Percentiles rank a stretch among this genome's conserved stretches.
Evolutionary conservation across 331 rosid species (phyloP).

Genomic region (Quercus lobata): DNA sequence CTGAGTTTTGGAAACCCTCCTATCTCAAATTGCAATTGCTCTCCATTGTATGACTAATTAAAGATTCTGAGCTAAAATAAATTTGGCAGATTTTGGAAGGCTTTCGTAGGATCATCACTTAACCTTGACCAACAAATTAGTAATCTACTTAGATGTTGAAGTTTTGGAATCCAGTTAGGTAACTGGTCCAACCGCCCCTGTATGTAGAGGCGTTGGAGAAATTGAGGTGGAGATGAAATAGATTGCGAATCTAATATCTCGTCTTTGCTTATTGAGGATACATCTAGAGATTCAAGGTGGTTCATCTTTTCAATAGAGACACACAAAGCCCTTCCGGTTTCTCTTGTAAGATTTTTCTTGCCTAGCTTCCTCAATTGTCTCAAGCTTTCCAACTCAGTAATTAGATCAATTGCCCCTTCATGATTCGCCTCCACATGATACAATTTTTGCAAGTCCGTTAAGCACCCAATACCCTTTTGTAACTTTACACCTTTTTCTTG

Average conservation of each 20-base stretch:
- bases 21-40: conserved; percentile 6
- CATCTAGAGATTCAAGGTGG: conserved; percentile 15
- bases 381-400: background rate
- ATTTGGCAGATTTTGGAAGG: background rate
- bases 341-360: too few species aligned
- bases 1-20: conserved; percentile 3
- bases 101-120: background rate
- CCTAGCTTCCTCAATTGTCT: too few species aligned
- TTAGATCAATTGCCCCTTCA: background rate
- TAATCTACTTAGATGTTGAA: background rate
- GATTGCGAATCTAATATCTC: background rate
- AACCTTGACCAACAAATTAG: background rate
- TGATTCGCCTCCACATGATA: background rate
- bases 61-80: conserved; percentile 1
- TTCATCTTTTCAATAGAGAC: too few species aligned
- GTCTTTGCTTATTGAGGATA: background rate
- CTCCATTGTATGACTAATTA: background rate
- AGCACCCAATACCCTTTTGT: conserved; percentile 7
- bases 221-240: background rate
- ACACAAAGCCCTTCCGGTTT: too few species aligned
- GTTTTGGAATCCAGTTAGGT: conserved; percentile 8
- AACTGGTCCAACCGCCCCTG: background rate
- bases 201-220: background rate
- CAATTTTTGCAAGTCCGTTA: conserved; percentile 9
- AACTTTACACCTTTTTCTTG: background rate